Conservation (phyloP, 768 basidiomycete genomes). For the Boletales sp. region DNA sequence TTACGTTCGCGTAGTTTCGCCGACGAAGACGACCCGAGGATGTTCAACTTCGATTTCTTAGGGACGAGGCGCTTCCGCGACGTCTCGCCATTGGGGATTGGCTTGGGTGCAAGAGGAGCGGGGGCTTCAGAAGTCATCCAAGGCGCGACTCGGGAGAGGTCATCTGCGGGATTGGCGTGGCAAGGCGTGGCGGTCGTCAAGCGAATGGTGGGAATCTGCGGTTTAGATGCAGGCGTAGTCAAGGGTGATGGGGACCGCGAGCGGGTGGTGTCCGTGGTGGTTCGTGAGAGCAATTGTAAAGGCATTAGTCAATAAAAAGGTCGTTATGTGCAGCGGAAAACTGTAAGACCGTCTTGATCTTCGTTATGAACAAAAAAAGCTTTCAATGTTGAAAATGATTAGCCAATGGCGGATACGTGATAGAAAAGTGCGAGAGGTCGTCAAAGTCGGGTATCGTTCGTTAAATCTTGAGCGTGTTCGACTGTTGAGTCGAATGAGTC, state of each 20-base stretch:
- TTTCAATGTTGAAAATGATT: constrained; percentile 15
- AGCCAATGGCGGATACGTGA: neutral
- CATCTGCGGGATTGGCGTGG: constrained; percentile 36
- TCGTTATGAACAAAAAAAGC: constrained; percentile 23
- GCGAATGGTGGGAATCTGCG: constrained; percentile 58
- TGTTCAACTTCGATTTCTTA: constrained; percentile 64
- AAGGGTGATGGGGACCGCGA: constrained; percentile 27
- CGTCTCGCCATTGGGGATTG: constrained; percentile 7
- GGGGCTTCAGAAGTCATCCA: constrained; percentile 16
- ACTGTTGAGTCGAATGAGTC: constrained; percentile 14
- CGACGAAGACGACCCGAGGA: constrained; percentile 33
- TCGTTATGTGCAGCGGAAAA: constrained; percentile 24
- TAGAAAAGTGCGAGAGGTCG: constrained; percentile 14
- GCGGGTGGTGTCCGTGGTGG: constrained; percentile 22
- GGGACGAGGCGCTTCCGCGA: constrained; percentile 57
- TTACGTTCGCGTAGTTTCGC: constrained; percentile 39
- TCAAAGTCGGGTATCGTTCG: constrained; percentile 19
- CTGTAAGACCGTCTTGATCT: constrained; percentile 16
- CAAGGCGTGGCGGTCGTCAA: constrained; percentile 68
- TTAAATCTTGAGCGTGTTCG: constrained; percentile 15
- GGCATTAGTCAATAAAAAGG: constrained; percentile 25
- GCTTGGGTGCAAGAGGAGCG: constrained; percentile 30
- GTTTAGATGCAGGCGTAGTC: constrained; percentile 26
- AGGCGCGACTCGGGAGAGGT: constrained; percentile 23
- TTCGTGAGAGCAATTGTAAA: constrained; percentile 29